phyloP scores from a whole-genome alignment of 2,329 filamentous ascomycete species.

The Ceratocystis alfenasii region DNA sequence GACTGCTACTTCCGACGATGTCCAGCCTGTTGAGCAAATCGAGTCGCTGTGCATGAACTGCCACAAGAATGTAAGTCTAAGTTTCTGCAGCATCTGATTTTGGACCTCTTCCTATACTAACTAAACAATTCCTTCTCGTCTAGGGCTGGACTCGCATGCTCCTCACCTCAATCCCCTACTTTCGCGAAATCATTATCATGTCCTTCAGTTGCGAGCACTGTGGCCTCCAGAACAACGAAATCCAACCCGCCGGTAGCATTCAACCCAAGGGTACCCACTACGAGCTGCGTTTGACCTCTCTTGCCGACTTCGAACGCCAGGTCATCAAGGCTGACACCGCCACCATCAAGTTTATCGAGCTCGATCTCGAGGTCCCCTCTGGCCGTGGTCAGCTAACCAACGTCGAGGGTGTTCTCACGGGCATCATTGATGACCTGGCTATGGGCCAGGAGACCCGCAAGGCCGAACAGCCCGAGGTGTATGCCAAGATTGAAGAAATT shows the following conservation, averaged over 20 bases:
- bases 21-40: slow-evolving; percentile 51
- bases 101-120: not conserved
- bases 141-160: slow-evolving; percentile 77
- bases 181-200: slow-evolving; percentile 95
- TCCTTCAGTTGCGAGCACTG: slow-evolving; percentile 91
- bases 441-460: slow-evolving; percentile 74
- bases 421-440: slow-evolving; percentile 68
- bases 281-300: slow-evolving; percentile 61
- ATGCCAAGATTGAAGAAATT: slow-evolving; percentile 63
- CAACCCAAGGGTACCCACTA: slow-evolving; percentile 81
- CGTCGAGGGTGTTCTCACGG: slow-evolving; percentile 73
- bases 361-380: slow-evolving; percentile 85
- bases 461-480: slow-evolving; percentile 63
- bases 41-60: slow-evolving; percentile 84
- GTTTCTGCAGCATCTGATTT: not conserved
- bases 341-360: slow-evolving; percentile 72
- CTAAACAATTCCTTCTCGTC: slow-evolving; percentile 22
- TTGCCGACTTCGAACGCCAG: slow-evolving; percentile 68
- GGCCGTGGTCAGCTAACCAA: slow-evolving; percentile 88
- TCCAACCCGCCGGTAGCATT: slow-evolving; percentile 83
- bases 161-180: slow-evolving; percentile 87
- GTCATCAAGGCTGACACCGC: slow-evolving; percentile 88
- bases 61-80: slow-evolving; percentile 53
- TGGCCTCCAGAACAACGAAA: slow-evolving; percentile 79
- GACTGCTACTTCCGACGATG: slow-evolving; percentile 37